Conservation (phyloP, 176 grass and related monocot genomes). For the Saccharum officinarum region DNA sequence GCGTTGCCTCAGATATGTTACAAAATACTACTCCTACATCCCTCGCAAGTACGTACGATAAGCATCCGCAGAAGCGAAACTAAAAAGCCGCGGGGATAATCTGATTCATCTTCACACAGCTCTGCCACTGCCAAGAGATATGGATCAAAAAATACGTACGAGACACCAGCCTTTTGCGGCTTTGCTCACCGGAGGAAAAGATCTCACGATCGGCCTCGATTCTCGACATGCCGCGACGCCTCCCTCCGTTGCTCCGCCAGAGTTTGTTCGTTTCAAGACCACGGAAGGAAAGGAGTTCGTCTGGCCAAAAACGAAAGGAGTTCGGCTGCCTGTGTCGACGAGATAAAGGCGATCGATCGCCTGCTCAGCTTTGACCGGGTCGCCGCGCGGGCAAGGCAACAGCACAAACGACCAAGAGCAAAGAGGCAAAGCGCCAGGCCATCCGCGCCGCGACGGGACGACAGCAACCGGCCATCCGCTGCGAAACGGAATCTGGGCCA, state of each 20-base stretch:
- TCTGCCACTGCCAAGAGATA: not conserved
- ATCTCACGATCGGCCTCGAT: not conserved
- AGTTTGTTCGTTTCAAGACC: not conserved
- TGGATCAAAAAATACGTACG: not conserved
- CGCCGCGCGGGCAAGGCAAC: too few species aligned
- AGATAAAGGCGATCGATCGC: not conserved
- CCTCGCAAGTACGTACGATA: constrained; percentile 8
- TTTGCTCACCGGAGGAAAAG: not conserved
- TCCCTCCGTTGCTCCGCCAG: not conserved
- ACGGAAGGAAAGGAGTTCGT: not conserved
- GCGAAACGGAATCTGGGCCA: not conserved
- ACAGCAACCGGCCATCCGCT: not conserved
- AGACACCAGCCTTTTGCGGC: not conserved
- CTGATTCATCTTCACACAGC: not conserved
- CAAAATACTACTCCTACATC: not conserved
- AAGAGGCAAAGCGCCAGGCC: not conserved
- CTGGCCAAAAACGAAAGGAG: not conserved
- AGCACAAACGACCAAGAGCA: not conserved
- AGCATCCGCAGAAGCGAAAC: not conserved
- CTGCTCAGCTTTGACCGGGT: too few species aligned
- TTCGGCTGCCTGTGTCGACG: not conserved
- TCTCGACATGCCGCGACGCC: not conserved
- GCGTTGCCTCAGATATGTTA: not conserved
- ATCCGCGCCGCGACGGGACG: not conserved
- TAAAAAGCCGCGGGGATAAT: not conserved